phyloP scores from a whole-genome alignment of 352 stramenopile species.

The Globisporangium paroecandrum region DNA sequence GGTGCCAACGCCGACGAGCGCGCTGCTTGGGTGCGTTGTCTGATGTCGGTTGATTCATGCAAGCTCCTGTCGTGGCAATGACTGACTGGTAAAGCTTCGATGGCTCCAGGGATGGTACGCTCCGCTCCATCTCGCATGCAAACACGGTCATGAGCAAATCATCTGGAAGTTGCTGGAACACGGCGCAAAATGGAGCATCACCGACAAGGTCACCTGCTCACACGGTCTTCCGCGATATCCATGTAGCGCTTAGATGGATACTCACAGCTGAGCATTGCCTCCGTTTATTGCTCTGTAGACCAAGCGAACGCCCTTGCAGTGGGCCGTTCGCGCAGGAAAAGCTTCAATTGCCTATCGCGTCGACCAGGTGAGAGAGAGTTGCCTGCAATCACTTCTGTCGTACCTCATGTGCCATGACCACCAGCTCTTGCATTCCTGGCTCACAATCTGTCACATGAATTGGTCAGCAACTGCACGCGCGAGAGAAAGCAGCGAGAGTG shows the following conservation, averaged over 20 bases:
- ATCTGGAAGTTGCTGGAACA: conserved; percentile 63
- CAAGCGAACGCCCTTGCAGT: conserved; percentile 72
- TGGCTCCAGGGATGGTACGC: conserved; percentile 66
- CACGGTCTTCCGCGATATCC: too few relatives aligned
- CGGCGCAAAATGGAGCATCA: conserved; percentile 49
- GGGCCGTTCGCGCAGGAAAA: conserved; percentile 61
- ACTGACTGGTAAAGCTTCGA: neutral
- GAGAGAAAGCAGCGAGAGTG: conserved; percentile 26
- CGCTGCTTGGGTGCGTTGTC: conserved; percentile 47
- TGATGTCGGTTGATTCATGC: neutral
- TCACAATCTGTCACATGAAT: neutral
- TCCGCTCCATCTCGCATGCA: conserved; percentile 74
- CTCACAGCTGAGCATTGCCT: too few relatives aligned
- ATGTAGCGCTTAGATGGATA: neutral
- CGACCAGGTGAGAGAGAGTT: conserved; percentile 41
- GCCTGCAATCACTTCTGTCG: neutral
- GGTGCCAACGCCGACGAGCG: conserved; percentile 54
- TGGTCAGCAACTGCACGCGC: conserved; percentile 44
- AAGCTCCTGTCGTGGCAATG: neutral
- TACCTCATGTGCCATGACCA: neutral
- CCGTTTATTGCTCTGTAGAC: conserved; percentile 16
- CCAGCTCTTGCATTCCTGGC: neutral
- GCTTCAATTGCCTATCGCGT: conserved; percentile 70
- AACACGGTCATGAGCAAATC: conserved; percentile 51
- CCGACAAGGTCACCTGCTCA: conserved; percentile 44